Conservation (phyloP, 2,329 filamentous ascomycete species). For the Cordyceps cateniannulata region DNA sequence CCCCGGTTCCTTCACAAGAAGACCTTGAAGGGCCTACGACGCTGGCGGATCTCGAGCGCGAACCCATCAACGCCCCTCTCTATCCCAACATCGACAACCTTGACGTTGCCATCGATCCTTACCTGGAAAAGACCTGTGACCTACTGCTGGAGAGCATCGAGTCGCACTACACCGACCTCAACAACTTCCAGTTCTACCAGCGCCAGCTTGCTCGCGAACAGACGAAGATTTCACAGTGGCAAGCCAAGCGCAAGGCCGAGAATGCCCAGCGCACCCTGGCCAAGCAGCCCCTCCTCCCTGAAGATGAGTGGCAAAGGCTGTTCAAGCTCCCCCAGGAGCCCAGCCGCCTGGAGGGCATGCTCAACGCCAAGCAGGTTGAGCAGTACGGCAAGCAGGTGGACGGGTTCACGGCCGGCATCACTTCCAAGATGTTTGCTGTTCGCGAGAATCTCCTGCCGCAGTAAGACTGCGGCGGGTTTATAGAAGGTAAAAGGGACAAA, state of each 20-base stretch:
- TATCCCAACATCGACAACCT: conserved; percentile 85
- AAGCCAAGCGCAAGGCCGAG: conserved; percentile 93
- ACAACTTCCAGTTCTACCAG: conserved; percentile 98
- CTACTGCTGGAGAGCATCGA: conserved; percentile 95
- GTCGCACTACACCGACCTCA: conserved; percentile 95
- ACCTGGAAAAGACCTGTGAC: conserved; percentile 97
- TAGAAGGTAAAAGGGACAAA: neutral
- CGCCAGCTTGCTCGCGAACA: conserved; percentile 90
- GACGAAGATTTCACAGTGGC: conserved; percentile 93
- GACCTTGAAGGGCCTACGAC: conserved; percentile 72
- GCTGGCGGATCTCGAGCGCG: conserved; percentile 67
- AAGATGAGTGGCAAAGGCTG: conserved; percentile 96
- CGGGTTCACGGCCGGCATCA: conserved; percentile 86
- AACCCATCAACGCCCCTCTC: conserved; percentile 58
- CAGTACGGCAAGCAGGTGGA: conserved; percentile 98
- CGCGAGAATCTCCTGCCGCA: conserved; percentile 62
- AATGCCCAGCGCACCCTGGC: conserved; percentile 77
- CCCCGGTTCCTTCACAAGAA: conserved; percentile 53
- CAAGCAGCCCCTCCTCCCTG: conserved; percentile 82
- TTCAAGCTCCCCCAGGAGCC: conserved; percentile 98
- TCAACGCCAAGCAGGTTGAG: conserved; percentile 93
- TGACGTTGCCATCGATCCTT: conserved; percentile 91
- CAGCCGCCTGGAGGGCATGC: conserved; percentile 83
- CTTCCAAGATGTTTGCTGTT: conserved; percentile 96
- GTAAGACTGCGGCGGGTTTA: conserved; percentile 21